A percentile compares a stretch with the other conserved stretches of the same genome.
Evolutionary conservation across 1,139 yeast genomes (phyloP).

Genomic region (Ashbya aceris): DNA sequence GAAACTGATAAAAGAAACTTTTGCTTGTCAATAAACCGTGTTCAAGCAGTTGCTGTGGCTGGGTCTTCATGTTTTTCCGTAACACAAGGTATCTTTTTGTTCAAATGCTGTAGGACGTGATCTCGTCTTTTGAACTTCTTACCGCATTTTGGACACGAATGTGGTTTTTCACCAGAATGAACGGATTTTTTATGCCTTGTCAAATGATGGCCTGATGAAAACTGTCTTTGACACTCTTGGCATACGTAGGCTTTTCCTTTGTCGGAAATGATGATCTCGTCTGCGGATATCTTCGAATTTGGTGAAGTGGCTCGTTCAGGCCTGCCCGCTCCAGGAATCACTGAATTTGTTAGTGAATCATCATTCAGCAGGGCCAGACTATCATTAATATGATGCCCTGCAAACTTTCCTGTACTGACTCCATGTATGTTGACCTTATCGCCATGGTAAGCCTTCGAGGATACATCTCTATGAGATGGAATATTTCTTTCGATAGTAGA

Average conservation of each 20-base stretch:
- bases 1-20: not conserved
- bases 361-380: conserved; percentile 7
- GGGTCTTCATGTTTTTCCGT: conserved; percentile 6
- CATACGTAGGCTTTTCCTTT: conserved; percentile 30
- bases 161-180: conserved; percentile 31
- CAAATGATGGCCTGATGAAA: conserved; percentile 31
- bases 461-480: conserved; percentile 11
- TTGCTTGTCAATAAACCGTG: not conserved
- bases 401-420: not conserved
- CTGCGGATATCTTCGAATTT: conserved; percentile 15
- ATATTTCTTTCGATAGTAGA: conserved; percentile 16
- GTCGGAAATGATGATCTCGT: conserved; percentile 27
- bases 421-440: conserved; percentile 3
- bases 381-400: not conserved
- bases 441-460: not conserved
- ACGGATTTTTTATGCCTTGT: conserved; percentile 32
- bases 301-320: conserved; percentile 9
- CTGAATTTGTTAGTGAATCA: not conserved
- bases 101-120: conserved; percentile 31
- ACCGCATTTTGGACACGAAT: conserved; percentile 32
- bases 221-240: conserved; percentile 29
- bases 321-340: conserved; percentile 1
- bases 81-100: conserved; percentile 29
- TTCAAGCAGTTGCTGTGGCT: conserved; percentile 3
- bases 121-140: conserved; percentile 31